phyloP scores from a whole-genome alignment of 179 eudicot genomes.

The Beta corolliflora region DNA sequence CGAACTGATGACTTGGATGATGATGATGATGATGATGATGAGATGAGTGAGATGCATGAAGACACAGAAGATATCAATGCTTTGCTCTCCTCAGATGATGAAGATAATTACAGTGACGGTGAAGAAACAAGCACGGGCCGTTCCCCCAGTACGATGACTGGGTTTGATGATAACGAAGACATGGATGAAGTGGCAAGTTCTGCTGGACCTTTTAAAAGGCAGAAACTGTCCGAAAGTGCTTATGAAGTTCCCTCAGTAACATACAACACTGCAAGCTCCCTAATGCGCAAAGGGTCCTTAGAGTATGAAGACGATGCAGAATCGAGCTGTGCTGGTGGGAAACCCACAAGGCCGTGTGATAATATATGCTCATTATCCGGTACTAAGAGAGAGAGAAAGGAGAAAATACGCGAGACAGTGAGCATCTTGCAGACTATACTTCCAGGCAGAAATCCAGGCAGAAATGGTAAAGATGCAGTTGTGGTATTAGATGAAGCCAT shows the following conservation, averaged over 20 bases:
- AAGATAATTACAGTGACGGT: conserved; percentile 48
- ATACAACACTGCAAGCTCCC: conserved; percentile 43
- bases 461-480: conserved; percentile 58
- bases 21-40: conserved; percentile 27
- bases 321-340: conserved; percentile 56
- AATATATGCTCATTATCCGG: conserved; percentile 28
- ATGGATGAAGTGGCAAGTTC: conserved; percentile 73
- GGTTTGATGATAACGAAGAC: conserved; percentile 42
- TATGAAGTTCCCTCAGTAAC: conserved; percentile 33
- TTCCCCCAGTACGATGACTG: conserved; percentile 75
- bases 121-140: conserved; percentile 89
- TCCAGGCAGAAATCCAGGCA: no score
- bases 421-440: conserved; percentile 60
- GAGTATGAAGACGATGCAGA: conserved; percentile 68
- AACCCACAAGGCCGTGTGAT: conserved; percentile 13
- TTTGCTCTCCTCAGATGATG: conserved; percentile 82
- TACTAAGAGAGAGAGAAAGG: conserved; percentile 49
- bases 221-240: conserved; percentile 42
- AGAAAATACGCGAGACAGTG: conserved; percentile 63
- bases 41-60: conserved; percentile 72
- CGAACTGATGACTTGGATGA: conserved; percentile 41
- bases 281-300: conserved; percentile 26
- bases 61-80: conserved; percentile 91
- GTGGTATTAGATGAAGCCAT: conserved; percentile 84
- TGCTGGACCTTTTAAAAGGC: conserved; percentile 47